These are phyloP conservation scores for Colletotrichum sp. DNA, from an alignment of 2,329 filamentous ascomycete genomes.

Conservation along the genomic window DNA sequence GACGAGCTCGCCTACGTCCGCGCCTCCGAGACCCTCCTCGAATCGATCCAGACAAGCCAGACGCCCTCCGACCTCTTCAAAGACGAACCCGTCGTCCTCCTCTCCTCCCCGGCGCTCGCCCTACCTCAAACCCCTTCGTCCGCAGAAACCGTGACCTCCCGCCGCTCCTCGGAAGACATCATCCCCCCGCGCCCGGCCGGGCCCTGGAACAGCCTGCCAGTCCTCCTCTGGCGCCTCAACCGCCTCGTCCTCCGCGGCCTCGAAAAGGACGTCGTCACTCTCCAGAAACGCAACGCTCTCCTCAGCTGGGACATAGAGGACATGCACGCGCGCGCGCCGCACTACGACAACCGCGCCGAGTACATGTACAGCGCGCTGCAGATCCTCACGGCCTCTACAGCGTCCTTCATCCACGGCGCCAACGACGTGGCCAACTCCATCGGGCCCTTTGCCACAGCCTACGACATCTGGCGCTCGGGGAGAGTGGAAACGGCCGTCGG, in stretches of 20 bases:
- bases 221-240: constrained; percentile 45
- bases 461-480: constrained; percentile 52
- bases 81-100: constrained; percentile 29
- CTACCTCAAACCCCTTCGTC: constrained; percentile 8
- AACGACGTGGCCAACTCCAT: constrained; percentile 61
- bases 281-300: constrained; percentile 52
- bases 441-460: constrained; percentile 57
- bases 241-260: constrained; percentile 50
- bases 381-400: constrained; percentile 56
- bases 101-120: constrained; percentile 33
- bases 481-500: constrained; percentile 36
- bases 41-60: constrained; percentile 32
- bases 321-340: constrained; percentile 52
- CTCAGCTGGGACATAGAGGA: constrained; percentile 52
- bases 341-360: constrained; percentile 59
- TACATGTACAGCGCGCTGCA: constrained; percentile 55
- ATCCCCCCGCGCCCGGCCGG: constrained; percentile 38
- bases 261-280: constrained; percentile 51
- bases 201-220: constrained; percentile 43
- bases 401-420: constrained; percentile 61
- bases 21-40: constrained; percentile 36
- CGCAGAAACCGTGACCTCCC: neutral
- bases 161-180: constrained; percentile 23
- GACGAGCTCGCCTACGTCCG: constrained; percentile 47
- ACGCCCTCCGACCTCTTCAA: constrained; percentile 30